These are phyloP conservation scores for Cryoendolithus antarcticus DNA, from an alignment of 2,329 filamentous ascomycete species.

Conservation along the genomic window DNA sequence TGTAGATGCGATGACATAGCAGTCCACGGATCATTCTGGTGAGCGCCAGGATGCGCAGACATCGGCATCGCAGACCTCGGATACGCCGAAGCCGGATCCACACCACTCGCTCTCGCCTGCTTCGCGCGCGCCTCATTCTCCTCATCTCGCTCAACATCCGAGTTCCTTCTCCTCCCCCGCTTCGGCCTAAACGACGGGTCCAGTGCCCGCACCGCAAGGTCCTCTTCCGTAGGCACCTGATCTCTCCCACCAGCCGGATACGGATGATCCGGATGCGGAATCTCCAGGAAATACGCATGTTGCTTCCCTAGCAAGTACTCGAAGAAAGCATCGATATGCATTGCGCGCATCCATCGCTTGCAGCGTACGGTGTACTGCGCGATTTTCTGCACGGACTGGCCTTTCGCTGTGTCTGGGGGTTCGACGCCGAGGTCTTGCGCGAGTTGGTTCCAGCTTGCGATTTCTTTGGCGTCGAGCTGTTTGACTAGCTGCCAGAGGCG, in stretches of 20 bases:
- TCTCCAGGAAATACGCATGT: conserved; percentile 67
- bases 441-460: conserved; percentile 87
- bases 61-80: conserved; percentile 40
- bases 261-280: conserved; percentile 54
- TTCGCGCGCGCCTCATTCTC: conserved; percentile 6
- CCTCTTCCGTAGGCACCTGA: conserved; percentile 74
- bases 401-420: conserved; percentile 66
- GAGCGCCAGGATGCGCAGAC: conserved; percentile 24
- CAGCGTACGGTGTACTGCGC: conserved; percentile 87
- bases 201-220: conserved; percentile 73
- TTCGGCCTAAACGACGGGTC: conserved; percentile 61
- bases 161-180: conserved; percentile 41
- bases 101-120: conserved; percentile 18
- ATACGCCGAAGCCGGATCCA: conserved; percentile 28
- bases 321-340: conserved; percentile 92
- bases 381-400: conserved; percentile 74
- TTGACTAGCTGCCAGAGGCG: conserved; percentile 65
- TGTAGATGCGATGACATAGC: conserved; percentile 25
- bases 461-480: conserved; percentile 66
- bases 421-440: conserved; percentile 85
- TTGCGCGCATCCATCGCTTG: conserved; percentile 93
- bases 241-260: conserved; percentile 57
- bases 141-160: conserved; percentile 19
- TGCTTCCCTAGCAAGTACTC: conserved; percentile 70
- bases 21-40: conserved; percentile 37